These are phyloP conservation scores for Pestalotiopsis sp. DNA, from an alignment of 2,329 filamentous ascomycete genomes.

Conservation along the genomic window DNA sequence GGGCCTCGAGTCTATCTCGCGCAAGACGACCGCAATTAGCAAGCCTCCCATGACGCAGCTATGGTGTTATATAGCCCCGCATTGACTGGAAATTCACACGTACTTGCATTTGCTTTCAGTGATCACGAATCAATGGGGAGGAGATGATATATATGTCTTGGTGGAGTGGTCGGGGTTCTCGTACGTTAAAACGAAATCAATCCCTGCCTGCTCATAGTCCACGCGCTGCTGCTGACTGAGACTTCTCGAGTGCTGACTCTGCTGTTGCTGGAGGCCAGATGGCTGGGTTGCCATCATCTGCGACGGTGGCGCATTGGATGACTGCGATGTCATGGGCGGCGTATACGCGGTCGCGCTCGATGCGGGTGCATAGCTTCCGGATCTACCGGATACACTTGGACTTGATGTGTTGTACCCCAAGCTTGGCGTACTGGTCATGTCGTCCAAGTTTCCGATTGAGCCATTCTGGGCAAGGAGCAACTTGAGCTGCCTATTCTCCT, in stretches of 20 bases:
- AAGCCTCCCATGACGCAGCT: slow-evolving; percentile 27
- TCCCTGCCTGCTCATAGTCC: slow-evolving; percentile 81
- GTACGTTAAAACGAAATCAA: slow-evolving; percentile 92
- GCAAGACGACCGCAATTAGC: slow-evolving; percentile 46
- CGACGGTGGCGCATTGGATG: slow-evolving; percentile 41
- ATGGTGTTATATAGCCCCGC: background rate
- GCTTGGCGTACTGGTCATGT: slow-evolving; percentile 48
- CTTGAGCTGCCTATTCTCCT: slow-evolving; percentile 80
- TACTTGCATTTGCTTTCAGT: slow-evolving; percentile 2
- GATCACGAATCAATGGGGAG: slow-evolving; percentile 49
- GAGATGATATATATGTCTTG: slow-evolving; percentile 68
- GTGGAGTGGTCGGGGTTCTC: slow-evolving; percentile 56
- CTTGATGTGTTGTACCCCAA: slow-evolving; percentile 48
- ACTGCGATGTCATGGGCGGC: slow-evolving; percentile 46
- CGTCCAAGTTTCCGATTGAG: slow-evolving; percentile 43
- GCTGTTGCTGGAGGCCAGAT: slow-evolving; percentile 22
- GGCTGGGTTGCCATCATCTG: slow-evolving; percentile 35
- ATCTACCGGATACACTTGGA: slow-evolving; percentile 58
- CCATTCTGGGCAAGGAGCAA: slow-evolving; percentile 57
- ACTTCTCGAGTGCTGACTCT: slow-evolving; percentile 32
- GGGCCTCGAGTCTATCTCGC: slow-evolving; percentile 77
- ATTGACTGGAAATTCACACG: slow-evolving; percentile 1
- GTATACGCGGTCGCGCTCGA: slow-evolving; percentile 49
- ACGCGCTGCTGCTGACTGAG: slow-evolving; percentile 39
- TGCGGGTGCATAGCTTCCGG: slow-evolving; percentile 54